These are phyloP conservation scores for Isabelozyma rhagii DNA, from an alignment of 805 yeast species.

Conservation along the genomic window DNA sequence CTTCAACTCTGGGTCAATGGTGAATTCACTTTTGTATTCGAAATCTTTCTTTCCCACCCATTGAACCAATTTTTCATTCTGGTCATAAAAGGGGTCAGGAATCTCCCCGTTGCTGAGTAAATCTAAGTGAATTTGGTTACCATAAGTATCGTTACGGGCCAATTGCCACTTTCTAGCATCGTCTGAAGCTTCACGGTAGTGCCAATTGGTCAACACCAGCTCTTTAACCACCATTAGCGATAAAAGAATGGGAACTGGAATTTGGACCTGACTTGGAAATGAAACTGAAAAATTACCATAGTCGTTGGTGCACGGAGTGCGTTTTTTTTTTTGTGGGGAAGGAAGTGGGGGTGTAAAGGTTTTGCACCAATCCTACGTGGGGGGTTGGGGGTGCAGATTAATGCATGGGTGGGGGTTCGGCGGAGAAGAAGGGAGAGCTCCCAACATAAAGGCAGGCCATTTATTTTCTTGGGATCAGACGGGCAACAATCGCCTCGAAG, in stretches of 20 bases:
- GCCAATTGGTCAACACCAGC: slow-evolving; percentile 9
- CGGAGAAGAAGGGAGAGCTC: too few species aligned
- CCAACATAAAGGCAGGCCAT: too few species aligned
- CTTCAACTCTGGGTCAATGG: not conserved
- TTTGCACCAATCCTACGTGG: too few species aligned
- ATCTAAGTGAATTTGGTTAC: slow-evolving; percentile 9
- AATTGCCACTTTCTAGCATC: slow-evolving; percentile 7
- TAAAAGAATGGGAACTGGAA: not conserved
- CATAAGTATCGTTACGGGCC: not conserved
- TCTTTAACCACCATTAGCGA: not conserved
- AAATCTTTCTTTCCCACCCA: slow-evolving; percentile 52
- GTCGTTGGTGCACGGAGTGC: too few species aligned
- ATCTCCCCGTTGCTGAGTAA: slow-evolving; percentile 34
- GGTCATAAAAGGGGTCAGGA: slow-evolving; percentile 44
- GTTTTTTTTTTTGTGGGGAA: too few species aligned
- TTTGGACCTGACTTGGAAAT: too few species aligned
- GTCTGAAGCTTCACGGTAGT: slow-evolving; percentile 4
- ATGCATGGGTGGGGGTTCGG: too few species aligned
- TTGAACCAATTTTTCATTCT: slow-evolving; percentile 42
- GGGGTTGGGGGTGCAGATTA: too few species aligned
- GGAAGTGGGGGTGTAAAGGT: too few species aligned
- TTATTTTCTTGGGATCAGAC: not conserved
- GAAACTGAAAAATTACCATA: too few species aligned
- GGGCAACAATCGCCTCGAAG: not conserved
- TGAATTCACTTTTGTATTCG: slow-evolving; percentile 39